Conservation (phyloP, 768 basidiomycete species). For the Panaeolus cyanescens region DNA sequence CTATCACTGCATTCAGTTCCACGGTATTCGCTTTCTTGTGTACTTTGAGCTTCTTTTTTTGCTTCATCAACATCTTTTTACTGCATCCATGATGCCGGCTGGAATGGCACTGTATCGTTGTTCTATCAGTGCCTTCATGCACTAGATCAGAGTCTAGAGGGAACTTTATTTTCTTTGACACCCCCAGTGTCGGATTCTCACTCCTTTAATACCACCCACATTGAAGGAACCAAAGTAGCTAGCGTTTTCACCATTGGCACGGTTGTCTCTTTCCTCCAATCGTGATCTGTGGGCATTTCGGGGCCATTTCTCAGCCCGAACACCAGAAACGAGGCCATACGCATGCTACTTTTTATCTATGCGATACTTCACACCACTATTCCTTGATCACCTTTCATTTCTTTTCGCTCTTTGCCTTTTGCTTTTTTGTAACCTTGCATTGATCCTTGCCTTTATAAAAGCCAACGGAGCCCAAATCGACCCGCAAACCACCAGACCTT, state of each 20-base stretch:
- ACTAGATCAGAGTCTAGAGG: too few relatives aligned
- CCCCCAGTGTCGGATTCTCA: not conserved
- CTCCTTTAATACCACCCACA: not conserved
- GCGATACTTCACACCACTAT: not conserved
- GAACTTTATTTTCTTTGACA: not conserved
- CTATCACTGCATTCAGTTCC: not conserved
- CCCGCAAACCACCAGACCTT: not conserved
- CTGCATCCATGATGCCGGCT: not conserved
- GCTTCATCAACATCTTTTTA: too few relatives aligned
- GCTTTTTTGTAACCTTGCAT: not conserved
- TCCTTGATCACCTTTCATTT: not conserved
- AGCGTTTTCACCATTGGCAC: not conserved
- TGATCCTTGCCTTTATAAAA: not conserved
- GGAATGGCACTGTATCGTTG: not conserved
- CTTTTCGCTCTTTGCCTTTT: not conserved
- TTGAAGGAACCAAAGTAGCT: not conserved
- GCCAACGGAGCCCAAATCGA: not conserved
- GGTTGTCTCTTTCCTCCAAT: not conserved
- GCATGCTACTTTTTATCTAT: not conserved
- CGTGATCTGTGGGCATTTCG: not conserved
- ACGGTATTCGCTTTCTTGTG: not conserved
- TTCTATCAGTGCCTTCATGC: too few relatives aligned
- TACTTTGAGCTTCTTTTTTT: not conserved
- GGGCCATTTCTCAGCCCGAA: not conserved
- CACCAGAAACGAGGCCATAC: not conserved